phyloP scores from a whole-genome alignment of 2,329 filamentous ascomycete species.

The Alternaria arborescens region DNA sequence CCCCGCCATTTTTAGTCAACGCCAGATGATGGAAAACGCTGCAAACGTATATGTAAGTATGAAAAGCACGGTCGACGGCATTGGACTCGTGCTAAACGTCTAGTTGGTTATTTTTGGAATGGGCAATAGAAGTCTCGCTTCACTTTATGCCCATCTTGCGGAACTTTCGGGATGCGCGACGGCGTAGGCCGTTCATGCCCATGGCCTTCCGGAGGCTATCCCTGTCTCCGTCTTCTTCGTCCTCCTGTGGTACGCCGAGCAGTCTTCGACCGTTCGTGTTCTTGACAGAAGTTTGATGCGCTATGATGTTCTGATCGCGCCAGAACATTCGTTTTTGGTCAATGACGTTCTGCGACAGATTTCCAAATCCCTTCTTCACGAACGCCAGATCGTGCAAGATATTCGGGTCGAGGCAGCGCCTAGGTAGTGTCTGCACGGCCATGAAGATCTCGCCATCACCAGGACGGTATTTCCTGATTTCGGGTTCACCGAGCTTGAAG shows the following conservation, averaged over 20 bases:
- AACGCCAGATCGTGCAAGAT: conserved; percentile 83
- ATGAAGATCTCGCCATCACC: conserved; percentile 98
- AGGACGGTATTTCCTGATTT: conserved; percentile 75
- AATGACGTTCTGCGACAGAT: conserved; percentile 82
- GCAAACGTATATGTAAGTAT: conserved; percentile 10
- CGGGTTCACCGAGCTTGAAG: conserved; percentile 85
- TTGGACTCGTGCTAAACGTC: conserved; percentile 3
- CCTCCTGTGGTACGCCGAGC: conserved; percentile 15
- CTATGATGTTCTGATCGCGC: conserved; percentile 43
- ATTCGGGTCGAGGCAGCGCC: conserved; percentile 83
- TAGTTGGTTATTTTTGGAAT: background rate
- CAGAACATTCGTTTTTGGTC: conserved; percentile 70
- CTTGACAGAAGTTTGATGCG: conserved; percentile 33
- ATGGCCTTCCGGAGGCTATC: conserved; percentile 31
- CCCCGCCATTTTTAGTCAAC: conserved; percentile 12
- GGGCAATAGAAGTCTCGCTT: conserved; percentile 1
- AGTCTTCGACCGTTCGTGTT: conserved; percentile 19
- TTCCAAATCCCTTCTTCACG: conserved; percentile 79
- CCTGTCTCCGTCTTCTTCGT: conserved; percentile 31
- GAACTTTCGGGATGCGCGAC: conserved; percentile 37
- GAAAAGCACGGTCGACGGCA: background rate
- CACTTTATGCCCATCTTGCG: conserved; percentile 30
- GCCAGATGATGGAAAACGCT: conserved; percentile 13
- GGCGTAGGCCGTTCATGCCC: conserved; percentile 29
- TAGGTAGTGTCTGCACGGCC: conserved; percentile 86